Evolutionary conservation across 768 basidiomycete genomes (phyloP).

Genomic region (Psilocybe cyanescens): DNA sequence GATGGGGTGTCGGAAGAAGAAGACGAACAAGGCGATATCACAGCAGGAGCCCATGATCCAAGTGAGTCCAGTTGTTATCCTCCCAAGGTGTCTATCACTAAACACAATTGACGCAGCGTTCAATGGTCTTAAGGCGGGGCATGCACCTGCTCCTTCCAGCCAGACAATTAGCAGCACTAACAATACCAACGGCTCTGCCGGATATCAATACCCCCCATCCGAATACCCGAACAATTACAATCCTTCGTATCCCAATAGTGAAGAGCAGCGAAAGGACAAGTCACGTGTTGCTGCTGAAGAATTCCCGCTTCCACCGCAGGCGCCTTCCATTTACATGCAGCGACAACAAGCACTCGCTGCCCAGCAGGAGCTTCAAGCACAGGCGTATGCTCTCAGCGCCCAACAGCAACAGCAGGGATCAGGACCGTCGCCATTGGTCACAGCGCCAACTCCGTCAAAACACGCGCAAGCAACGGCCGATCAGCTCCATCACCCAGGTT

Average conservation of each 20-base stretch:
- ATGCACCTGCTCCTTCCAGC: constrained; percentile 1
- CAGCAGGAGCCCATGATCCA: constrained; percentile 19
- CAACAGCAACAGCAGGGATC: constrained; percentile 8
- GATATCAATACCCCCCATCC: constrained; percentile 18
- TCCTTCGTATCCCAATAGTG: constrained; percentile 18
- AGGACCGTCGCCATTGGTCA: constrained; percentile 15
- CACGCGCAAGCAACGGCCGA: constrained; percentile 26
- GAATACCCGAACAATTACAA: constrained; percentile 26
- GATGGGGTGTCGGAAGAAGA: constrained; percentile 39
- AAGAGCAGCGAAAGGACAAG: constrained; percentile 29
- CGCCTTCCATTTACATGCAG: constrained; percentile 26
- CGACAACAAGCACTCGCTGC: constrained; percentile 25
- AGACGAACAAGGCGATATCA: constrained; percentile 38
- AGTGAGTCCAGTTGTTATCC: constrained; percentile 19
- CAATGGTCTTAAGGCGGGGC: constrained; percentile 19
- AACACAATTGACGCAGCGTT: constrained; percentile 19
- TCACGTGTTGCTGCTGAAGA: constrained; percentile 51
- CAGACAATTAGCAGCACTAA: constrained; percentile 15
- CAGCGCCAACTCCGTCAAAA: constrained; percentile 22
- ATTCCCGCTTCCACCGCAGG: constrained; percentile 53
- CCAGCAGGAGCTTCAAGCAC: constrained; percentile 25
- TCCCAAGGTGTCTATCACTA: background rate
- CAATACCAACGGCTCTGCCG: constrained; percentile 21
- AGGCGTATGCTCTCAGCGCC: constrained; percentile 13
- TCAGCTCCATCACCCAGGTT: constrained; percentile 15